These are phyloP conservation scores for Lachnellula occidentalis DNA, from an alignment of 2,329 filamentous ascomycete species.

Conservation along the genomic window DNA sequence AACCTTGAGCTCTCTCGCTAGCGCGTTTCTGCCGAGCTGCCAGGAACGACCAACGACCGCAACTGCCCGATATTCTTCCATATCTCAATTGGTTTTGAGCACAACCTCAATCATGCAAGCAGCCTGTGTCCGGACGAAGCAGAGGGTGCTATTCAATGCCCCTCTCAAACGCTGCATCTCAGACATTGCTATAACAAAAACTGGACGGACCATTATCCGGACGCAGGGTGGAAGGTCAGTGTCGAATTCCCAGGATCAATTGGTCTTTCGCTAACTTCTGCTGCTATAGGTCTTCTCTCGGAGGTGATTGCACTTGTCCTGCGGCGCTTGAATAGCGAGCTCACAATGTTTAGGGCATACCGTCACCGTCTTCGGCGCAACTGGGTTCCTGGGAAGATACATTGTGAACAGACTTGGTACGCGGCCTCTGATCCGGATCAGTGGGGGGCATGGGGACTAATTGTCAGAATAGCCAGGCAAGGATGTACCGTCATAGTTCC, in stretches of 20 bases:
- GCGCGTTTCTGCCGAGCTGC: conserved; percentile 13
- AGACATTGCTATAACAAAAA: conserved; percentile 90
- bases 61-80: conserved; percentile 4
- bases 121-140: conserved; percentile 24
- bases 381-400: conserved; percentile 90
- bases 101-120: conserved; percentile 33
- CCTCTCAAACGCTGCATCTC: conserved; percentile 54
- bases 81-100: conserved; percentile 20
- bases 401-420: conserved; percentile 91
- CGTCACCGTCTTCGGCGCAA: conserved; percentile 95
- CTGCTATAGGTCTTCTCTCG: conserved; percentile 65
- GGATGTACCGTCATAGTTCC: conserved; percentile 93
- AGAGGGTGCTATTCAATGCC: conserved; percentile 22
- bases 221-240: conserved; percentile 82
- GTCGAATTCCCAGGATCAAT: conserved; percentile 8
- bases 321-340: conserved; percentile 4
- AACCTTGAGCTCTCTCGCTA: conserved; percentile 19
- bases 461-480: conserved; percentile 61
- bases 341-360: conserved; percentile 66
- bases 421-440: conserved; percentile 18
- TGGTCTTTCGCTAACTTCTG: conserved; percentile 27
- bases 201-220: conserved; percentile 90
- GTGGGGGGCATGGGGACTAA: conserved; percentile 15
- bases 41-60: conserved; percentile 10
- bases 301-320: conserved; percentile 53